Base-by-base conservation (phyloP, 169 alveolate species). In the Plasmodium billcollinsi region DNA sequence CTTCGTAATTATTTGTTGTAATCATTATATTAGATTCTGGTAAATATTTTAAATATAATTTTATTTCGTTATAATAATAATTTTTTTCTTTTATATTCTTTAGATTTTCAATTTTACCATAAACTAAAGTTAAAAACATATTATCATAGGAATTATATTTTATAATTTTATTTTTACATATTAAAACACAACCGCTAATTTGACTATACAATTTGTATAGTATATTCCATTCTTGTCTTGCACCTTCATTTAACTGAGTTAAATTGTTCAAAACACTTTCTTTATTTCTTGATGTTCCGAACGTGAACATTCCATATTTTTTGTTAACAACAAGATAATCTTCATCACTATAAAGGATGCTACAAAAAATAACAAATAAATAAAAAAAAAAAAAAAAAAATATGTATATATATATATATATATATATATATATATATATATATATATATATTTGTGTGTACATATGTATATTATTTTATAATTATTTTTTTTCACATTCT, bases 11-110 rank as follows among this genome's bases (percentile, higher is more conserved):
- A 45, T 80, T 69, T 39, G 63, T 29, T 15, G 90, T 76, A 6
- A 80, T 54, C 90, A 80, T 80, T n/a, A 80, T 67, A 20, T 62
- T 47, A 3, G 90, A 80, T 66, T 80, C 69, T 1, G 78, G 71
- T 3, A 80, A n/a, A 67, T 65, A 67, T 39, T 80, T 80, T 9
- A 80, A 71, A 26, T 72, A 29, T 18, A 80, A 39, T 14, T 67
- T 65, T 56, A 80, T 54, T 66, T 80, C 58, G 43, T 33, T 33
- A 33, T 33, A 33, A 33, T 67, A n/a, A 39, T 26, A 18, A 33
- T 33, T 33, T 33, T 33, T 33, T 33, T 33, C 43, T 33, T 33
- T 33, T 21, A 15, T 61, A 52, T 80, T 67, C 9, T 67, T 58
- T 14, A 43, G 45, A 18, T 33, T 69, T 56, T 80, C 62, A n/a